Percentiles rank a stretch among this genome's conserved stretches.
Evolutionary conservation across 2,329 filamentous ascomycete species (phyloP).

Genomic region (Fusarium nematophilum): DNA sequence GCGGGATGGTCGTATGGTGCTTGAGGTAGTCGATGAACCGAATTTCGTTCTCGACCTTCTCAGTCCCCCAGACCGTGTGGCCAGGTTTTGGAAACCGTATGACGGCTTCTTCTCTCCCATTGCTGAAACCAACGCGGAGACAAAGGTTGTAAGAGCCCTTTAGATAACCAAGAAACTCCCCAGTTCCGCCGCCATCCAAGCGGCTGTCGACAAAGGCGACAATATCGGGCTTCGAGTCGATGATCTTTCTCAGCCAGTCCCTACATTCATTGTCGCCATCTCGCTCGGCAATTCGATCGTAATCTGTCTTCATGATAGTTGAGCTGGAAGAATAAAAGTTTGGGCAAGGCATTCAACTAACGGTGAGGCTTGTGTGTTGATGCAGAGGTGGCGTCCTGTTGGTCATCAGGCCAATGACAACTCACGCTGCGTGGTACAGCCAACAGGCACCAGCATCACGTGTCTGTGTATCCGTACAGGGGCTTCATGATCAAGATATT

Average conservation of each 20-base stretch:
- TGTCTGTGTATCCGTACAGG: too few species aligned
- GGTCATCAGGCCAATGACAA: too few species aligned
- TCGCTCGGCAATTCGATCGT: too few species aligned
- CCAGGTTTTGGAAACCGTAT: slow-evolving; percentile 45
- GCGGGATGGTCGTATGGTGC: slow-evolving; percentile 46
- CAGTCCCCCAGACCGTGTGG: slow-evolving; percentile 40
- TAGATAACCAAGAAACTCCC: slow-evolving; percentile 39
- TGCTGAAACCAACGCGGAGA: slow-evolving; percentile 36
- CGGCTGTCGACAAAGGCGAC: slow-evolving; percentile 35
- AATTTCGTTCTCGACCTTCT: slow-evolving; percentile 49
- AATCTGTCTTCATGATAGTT: too few species aligned
- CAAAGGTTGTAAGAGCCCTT: slow-evolving; percentile 47
- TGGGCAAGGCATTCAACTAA: too few species aligned
- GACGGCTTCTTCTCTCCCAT: slow-evolving; percentile 34
- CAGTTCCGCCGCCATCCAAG: slow-evolving; percentile 16
- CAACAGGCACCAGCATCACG: too few species aligned
- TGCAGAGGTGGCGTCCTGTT: too few species aligned
- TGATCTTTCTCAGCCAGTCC: slow-evolving; percentile 31
- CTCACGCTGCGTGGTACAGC: too few species aligned
- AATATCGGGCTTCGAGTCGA: slow-evolving; percentile 38
- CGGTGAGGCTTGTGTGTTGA: too few species aligned
- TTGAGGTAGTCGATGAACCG: slow-evolving; percentile 42
- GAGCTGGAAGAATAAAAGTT: too few species aligned
- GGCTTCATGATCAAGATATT: too few species aligned
- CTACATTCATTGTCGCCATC: slow-evolving; percentile 37